Percentiles rank a stretch among this genome's conserved stretches.
These are phyloP conservation scores for Triticum dicoccoides DNA, from an alignment of 176 grass and related monocot genomes.

Conservation along the genomic window DNA sequence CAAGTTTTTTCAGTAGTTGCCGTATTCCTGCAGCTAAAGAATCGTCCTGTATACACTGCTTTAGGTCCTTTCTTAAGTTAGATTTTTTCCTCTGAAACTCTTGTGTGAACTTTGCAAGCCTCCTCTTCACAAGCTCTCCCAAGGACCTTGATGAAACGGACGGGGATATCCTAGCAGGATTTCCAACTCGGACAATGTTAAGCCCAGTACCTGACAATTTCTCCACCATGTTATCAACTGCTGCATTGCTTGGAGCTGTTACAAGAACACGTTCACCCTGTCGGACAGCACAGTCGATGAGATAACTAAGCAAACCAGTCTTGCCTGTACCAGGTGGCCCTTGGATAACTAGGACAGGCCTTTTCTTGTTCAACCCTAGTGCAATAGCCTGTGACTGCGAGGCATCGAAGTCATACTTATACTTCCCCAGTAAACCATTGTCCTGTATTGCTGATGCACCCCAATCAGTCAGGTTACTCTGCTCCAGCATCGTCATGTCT, in stretches of 20 bases:
- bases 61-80: slow-evolving; percentile 83
- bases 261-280: slow-evolving; percentile 77
- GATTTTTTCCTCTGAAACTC: slow-evolving; percentile 87
- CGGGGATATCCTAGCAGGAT: slow-evolving; percentile 70
- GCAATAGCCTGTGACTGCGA: slow-evolving; percentile 63
- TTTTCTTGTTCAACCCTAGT: slow-evolving; percentile 78
- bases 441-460: slow-evolving; percentile 36
- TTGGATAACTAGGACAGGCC: slow-evolving; percentile 70
- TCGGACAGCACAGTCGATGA: slow-evolving; percentile 60
- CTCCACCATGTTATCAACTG: slow-evolving; percentile 84
- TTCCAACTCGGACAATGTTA: slow-evolving; percentile 83
- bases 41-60: slow-evolving; percentile 60
- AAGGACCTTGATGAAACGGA: slow-evolving; percentile 72
- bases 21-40: slow-evolving; percentile 78
- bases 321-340: slow-evolving; percentile 92
- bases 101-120: slow-evolving; percentile 58
- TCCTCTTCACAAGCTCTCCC: slow-evolving; percentile 62
- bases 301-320: slow-evolving; percentile 70
- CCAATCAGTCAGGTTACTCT: slow-evolving; percentile 60
- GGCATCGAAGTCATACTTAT: slow-evolving; percentile 51
- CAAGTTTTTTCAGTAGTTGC: slow-evolving; percentile 71
- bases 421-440: slow-evolving; percentile 17
- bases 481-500: slow-evolving; percentile 59
- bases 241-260: slow-evolving; percentile 91
- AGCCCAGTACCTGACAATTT: slow-evolving; percentile 59